phyloP scores from a whole-genome alignment of 1,284 basidiomycete species.

The Gomphus sp. region DNA sequence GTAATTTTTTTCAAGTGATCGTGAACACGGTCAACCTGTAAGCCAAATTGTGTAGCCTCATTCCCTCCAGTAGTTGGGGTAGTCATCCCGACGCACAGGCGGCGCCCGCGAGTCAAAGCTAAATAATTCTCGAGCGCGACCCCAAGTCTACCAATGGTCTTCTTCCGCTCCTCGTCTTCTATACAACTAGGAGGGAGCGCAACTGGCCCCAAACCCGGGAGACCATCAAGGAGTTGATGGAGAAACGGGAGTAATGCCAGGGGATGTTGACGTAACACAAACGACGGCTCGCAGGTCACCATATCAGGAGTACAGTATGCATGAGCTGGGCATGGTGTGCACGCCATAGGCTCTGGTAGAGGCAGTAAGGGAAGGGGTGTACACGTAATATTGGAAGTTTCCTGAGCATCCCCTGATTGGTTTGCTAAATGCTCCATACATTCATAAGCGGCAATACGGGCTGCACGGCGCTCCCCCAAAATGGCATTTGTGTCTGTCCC shows the following conservation, averaged over 20 bases:
- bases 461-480: slow-evolving; percentile 38
- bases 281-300: slow-evolving; percentile 67
- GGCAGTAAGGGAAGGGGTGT: slow-evolving; percentile 46
- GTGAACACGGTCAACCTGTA: slow-evolving; percentile 40
- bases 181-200: slow-evolving; percentile 75
- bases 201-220: slow-evolving; percentile 71
- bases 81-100: slow-evolving; percentile 56
- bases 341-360: slow-evolving; percentile 56
- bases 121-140: slow-evolving; percentile 64
- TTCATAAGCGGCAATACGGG: slow-evolving; percentile 38
- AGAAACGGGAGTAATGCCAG: slow-evolving; percentile 40
- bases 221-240: slow-evolving; percentile 50
- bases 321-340: slow-evolving; percentile 80
- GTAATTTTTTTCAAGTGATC: slow-evolving; percentile 12
- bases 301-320: slow-evolving; percentile 61
- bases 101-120: slow-evolving; percentile 58
- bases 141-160: slow-evolving; percentile 70
- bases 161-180: slow-evolving; percentile 75
- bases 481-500: slow-evolving; percentile 53
- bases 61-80: slow-evolving; percentile 35
- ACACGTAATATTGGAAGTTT: slow-evolving; percentile 34
- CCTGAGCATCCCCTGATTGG: neutral
- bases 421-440: slow-evolving; percentile 36
- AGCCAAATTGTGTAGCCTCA: slow-evolving; percentile 69
- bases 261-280: slow-evolving; percentile 58